phyloP scores from a whole-genome alignment of 139 green algal species.

The Auxenochlorella pyrenoidosa region DNA sequence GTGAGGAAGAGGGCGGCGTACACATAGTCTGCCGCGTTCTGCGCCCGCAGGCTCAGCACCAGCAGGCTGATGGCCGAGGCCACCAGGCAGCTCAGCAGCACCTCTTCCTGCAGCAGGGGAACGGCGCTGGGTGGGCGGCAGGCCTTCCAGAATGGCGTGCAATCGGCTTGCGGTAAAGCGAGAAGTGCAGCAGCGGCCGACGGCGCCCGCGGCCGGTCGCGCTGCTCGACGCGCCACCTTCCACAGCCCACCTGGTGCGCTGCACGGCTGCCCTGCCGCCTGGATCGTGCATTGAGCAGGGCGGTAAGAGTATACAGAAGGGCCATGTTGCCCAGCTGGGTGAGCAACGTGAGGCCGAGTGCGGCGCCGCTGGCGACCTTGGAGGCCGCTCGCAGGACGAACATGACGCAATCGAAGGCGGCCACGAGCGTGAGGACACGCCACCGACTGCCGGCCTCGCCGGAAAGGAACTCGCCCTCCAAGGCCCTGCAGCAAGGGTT shows the following conservation, averaged over 20 bases:
- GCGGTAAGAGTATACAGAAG: conserved; percentile 67
- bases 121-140: too few relatives aligned
- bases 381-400: neutral
- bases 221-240: neutral
- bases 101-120: conserved; percentile 78
- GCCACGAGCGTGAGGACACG: conserved; percentile 74
- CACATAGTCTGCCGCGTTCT: conserved; percentile 63
- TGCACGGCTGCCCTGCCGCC: conserved; percentile 43
- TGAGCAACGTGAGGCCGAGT: neutral
- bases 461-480: conserved; percentile 63
- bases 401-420: conserved; percentile 71
- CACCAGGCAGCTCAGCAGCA: conserved; percentile 65
- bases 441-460: conserved; percentile 61
- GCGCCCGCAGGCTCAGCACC: conserved; percentile 16
- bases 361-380: neutral
- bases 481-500: conserved; percentile 40
- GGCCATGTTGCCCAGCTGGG: conserved; percentile 77
- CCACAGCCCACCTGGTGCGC: conserved; percentile 13
- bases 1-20: conserved; percentile 85
- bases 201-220: neutral
- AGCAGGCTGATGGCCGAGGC: conserved; percentile 15
- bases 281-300: conserved; percentile 65
- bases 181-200: neutral
- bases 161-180: too few relatives aligned
- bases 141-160: too few relatives aligned